Evolutionary conservation across 2,329 filamentous ascomycete genomes (phyloP).

Genomic region (Aspergillus niger): DNA sequence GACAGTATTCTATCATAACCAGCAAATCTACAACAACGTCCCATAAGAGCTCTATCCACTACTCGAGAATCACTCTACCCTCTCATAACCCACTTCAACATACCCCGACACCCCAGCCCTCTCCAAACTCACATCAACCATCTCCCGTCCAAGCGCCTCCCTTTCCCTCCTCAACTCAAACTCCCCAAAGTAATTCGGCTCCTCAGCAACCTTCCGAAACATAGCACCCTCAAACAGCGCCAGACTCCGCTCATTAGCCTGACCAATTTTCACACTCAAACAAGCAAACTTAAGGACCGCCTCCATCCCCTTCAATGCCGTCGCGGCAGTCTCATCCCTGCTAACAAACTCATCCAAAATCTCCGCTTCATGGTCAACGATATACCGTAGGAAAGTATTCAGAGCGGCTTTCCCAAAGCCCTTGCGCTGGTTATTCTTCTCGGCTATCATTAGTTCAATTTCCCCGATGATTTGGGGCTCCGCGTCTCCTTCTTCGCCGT

Average conservation of each 20-base stretch:
- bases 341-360: constrained; percentile 61
- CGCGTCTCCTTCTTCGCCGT: constrained; percentile 51
- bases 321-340: constrained; percentile 17
- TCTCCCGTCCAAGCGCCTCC: constrained; percentile 30
- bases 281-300: constrained; percentile 36
- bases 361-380: constrained; percentile 54
- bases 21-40: not conserved
- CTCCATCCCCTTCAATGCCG: constrained; percentile 6
- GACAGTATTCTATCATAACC: not conserved
- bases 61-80: not conserved
- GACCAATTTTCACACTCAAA: constrained; percentile 64
- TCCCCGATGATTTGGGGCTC: constrained; percentile 61
- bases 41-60: no score
- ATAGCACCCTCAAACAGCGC: constrained; percentile 62
- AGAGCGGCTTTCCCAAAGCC: constrained; percentile 70
- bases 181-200: constrained; percentile 68
- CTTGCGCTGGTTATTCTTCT: constrained; percentile 55
- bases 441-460: constrained; percentile 84
- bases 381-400: constrained; percentile 68
- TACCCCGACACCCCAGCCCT: constrained; percentile 40
- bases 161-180: constrained; percentile 57
- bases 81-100: constrained; percentile 41
- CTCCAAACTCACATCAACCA: constrained; percentile 30
- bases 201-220: constrained; percentile 54
- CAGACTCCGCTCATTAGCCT: constrained; percentile 59